Conservation (phyloP, 179 eudicot species). For the Spinacia oleracea region DNA sequence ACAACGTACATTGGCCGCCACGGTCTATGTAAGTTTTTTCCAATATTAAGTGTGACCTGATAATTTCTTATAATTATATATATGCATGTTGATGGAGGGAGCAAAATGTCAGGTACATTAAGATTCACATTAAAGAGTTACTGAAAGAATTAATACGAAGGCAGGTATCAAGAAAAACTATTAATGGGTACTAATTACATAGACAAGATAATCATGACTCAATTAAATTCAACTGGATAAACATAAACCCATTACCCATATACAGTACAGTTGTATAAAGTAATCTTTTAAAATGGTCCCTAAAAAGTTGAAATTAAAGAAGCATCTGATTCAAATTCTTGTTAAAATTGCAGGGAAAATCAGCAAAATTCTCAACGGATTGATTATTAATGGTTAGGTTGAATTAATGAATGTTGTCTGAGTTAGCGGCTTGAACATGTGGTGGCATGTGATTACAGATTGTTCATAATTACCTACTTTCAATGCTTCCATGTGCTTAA, state of each 20-base stretch:
- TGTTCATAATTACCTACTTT: neutral
- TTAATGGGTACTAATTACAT: neutral
- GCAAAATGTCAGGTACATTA: neutral
- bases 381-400: neutral
- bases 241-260: too few species aligned
- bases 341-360: too few species aligned
- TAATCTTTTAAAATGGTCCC: neutral
- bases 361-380: too few species aligned
- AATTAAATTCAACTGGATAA: neutral
- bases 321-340: neutral
- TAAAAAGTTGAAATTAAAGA: neutral
- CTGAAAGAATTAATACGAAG: neutral
- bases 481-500: conserved; percentile 12
- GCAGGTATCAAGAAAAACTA: neutral
- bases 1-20: too few species aligned
- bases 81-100: neutral
- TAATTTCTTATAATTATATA: too few species aligned
- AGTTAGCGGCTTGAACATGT: conserved; percentile 12
- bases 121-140: neutral
- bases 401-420: neutral
- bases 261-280: neutral
- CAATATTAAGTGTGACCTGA: too few species aligned
- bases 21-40: too few species aligned
- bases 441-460: conserved; percentile 14
- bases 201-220: neutral